Conservation (phyloP, 2,329 filamentous ascomycete species). For the Cryoendolithus antarcticus region DNA sequence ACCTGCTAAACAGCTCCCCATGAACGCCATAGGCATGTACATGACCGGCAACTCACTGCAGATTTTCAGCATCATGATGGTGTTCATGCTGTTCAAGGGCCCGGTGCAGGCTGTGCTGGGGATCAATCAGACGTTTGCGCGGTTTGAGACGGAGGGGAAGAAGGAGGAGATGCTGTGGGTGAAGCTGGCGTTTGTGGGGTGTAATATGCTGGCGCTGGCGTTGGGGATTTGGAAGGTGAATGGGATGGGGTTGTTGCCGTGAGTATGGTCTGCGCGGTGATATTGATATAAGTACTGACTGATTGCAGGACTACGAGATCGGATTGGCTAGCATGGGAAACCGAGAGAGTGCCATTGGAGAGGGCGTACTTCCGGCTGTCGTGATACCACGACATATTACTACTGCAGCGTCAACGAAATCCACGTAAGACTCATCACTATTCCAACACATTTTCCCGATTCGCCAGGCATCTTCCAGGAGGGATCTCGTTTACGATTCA, state of each 20-base stretch:
- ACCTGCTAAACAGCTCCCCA: constrained; percentile 85
- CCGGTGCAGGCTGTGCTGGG: constrained; percentile 72
- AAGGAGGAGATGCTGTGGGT: constrained; percentile 62
- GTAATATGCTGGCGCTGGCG: constrained; percentile 72
- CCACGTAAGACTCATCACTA: too few species aligned
- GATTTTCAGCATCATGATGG: constrained; percentile 99
- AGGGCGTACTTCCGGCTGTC: constrained; percentile 33
- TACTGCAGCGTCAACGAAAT: too few species aligned
- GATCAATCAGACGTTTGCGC: constrained; percentile 79
- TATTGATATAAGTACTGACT: constrained; percentile 13
- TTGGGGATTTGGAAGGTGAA: constrained; percentile 96
- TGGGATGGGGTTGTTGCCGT: constrained; percentile 88
- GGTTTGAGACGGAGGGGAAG: constrained; percentile 75
- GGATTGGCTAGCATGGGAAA: constrained; percentile 96
- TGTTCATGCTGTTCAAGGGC: constrained; percentile 97
- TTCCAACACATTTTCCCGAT: too few species aligned
- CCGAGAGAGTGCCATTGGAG: constrained; percentile 56
- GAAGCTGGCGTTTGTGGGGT: constrained; percentile 76
- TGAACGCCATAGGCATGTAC: constrained; percentile 99
- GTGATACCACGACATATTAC: constrained; percentile 4
- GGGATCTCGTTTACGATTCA: too few species aligned
- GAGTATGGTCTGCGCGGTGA: constrained; percentile 28
- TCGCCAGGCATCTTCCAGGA: too few species aligned
- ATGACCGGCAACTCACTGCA: constrained; percentile 98
- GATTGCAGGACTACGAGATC: constrained; percentile 69